phyloP scores from a whole-genome alignment of 768 basidiomycete species.

The Lactarius psammicola region DNA sequence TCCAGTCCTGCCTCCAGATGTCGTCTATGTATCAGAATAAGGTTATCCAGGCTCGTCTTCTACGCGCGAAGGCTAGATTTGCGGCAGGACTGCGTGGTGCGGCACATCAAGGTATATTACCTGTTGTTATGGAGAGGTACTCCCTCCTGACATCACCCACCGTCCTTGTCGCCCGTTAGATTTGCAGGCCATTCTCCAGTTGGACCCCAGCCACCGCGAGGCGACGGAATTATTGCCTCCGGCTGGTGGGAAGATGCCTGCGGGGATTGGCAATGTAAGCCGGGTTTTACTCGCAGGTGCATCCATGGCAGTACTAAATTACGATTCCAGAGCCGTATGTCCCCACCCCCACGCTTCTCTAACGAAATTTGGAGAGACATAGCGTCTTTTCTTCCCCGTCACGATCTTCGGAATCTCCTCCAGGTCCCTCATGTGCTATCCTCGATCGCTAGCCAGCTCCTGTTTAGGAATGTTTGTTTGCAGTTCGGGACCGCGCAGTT shows the following conservation, averaged over 20 bases:
- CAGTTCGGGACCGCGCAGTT: conserved; percentile 48
- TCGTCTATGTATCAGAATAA: conserved; percentile 50
- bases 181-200: conserved; percentile 57
- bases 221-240: conserved; percentile 59
- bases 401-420: conserved; percentile 63
- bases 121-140: not conserved
- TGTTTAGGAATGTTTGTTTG: conserved; percentile 63
- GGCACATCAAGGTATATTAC: conserved; percentile 57
- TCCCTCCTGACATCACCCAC: not conserved
- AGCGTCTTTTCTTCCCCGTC: conserved; percentile 56
- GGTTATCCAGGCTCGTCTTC: conserved; percentile 57
- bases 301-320: conserved; percentile 28
- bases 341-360: conserved; percentile 55
- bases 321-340: conserved; percentile 37
- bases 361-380: conserved; percentile 73
- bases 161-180: conserved; percentile 40
- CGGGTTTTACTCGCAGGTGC: conserved; percentile 51
- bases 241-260: conserved; percentile 16
- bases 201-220: conserved; percentile 68
- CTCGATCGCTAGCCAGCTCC: conserved; percentile 62
- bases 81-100: conserved; percentile 57
- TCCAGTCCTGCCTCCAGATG: conserved; percentile 66
- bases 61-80: conserved; percentile 67
- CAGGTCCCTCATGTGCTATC: conserved; percentile 66
- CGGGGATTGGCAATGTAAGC: conserved; percentile 33